phyloP scores from a whole-genome alignment of 2,329 filamentous ascomycete genomes.

The Colletotrichum sp. region DNA sequence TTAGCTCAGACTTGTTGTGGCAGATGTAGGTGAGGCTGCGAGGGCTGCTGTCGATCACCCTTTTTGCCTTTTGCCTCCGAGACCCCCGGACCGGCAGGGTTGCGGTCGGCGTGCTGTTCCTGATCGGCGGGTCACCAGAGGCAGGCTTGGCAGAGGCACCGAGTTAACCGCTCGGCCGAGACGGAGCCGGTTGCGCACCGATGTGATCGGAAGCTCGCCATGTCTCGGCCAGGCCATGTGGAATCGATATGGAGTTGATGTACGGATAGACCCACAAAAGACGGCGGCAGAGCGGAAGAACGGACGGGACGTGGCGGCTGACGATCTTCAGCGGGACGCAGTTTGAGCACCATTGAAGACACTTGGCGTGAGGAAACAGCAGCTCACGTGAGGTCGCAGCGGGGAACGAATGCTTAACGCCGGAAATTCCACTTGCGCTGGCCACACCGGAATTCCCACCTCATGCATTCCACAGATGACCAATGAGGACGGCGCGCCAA shows the following conservation, averaged over 20 bases:
- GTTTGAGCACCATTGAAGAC: background rate
- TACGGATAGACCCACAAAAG: background rate
- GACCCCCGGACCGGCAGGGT: background rate
- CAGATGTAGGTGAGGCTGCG: constrained; percentile 1
- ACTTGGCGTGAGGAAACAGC: background rate
- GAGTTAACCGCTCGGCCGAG: background rate
- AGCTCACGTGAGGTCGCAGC: background rate
- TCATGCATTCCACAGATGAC: background rate
- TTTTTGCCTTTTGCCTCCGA: background rate
- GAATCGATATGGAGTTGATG: background rate
- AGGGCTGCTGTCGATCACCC: background rate
- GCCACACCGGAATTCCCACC: background rate
- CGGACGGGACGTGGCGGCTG: background rate
- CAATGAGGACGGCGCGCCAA: background rate
- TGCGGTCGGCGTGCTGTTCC: background rate
- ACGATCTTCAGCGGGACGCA: background rate
- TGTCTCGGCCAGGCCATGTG: background rate
- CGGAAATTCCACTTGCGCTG: background rate
- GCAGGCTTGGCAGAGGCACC: background rate
- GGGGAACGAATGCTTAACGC: background rate
- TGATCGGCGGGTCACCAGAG: background rate
- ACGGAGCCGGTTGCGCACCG: background rate
- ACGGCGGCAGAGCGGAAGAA: constrained; percentile 4
- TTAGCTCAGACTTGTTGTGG: background rate
- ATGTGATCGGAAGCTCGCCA: background rate